phyloP scores from a whole-genome alignment of 2,329 filamentous ascomycete genomes.

The Ceratocystis destructans region DNA sequence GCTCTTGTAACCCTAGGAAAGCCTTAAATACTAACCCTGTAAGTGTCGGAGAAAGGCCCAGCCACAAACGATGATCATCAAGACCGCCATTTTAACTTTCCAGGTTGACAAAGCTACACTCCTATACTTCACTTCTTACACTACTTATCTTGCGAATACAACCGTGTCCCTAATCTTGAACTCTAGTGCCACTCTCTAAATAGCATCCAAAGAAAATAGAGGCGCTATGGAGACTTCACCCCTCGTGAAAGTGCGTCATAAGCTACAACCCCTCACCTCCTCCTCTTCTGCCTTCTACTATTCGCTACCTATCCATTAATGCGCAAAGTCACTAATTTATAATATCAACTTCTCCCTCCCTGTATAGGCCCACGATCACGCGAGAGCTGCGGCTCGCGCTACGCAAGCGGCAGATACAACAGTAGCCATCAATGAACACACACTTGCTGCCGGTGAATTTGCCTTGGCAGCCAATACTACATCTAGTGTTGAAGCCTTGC shows the following conservation, averaged over 20 bases:
- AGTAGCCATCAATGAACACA: slow-evolving; percentile 75
- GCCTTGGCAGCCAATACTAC: slow-evolving; percentile 66
- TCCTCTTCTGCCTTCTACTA: background rate
- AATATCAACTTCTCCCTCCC: background rate
- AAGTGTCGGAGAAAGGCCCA: background rate
- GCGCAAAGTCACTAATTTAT: background rate
- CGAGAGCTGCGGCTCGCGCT: slow-evolving; percentile 66
- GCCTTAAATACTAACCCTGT: background rate
- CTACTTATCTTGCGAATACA: background rate
- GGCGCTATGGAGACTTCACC: slow-evolving; percentile 53
- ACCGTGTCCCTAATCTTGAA: background rate
- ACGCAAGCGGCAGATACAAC: slow-evolving; percentile 61
- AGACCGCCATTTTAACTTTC: background rate
- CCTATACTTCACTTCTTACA: background rate
- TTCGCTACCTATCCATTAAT: background rate
- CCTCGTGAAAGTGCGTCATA: slow-evolving; percentile 44
- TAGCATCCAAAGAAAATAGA: background rate
- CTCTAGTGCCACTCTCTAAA: background rate
- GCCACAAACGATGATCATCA: background rate
- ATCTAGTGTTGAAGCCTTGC: slow-evolving; percentile 55
- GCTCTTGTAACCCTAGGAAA: background rate
- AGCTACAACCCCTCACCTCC: slow-evolving; percentile 4
- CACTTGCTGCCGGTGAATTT: slow-evolving; percentile 78
- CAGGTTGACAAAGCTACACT: too few species aligned
- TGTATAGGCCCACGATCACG: slow-evolving; percentile 70